Evolutionary conservation across 139 green algal species (phyloP), one percentile per base, ranked within the genome.

Genomic region (Chlorella vulgaris): DNA sequence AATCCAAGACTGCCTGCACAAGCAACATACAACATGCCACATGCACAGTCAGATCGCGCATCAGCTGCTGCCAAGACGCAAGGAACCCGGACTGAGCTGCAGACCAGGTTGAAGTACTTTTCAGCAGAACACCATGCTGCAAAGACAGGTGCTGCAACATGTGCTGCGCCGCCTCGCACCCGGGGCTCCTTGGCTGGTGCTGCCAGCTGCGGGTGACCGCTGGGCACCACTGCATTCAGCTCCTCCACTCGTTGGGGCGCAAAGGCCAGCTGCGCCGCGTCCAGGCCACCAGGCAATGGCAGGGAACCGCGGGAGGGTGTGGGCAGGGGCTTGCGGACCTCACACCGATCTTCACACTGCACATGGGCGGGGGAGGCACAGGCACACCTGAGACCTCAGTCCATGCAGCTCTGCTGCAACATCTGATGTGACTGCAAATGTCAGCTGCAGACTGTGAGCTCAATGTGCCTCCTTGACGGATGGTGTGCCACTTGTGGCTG

Each of bases 1-100:
- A 97, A 2, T 88, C 68, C 31, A 98, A 86, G 38, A 91, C 93
- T 1, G 83, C 86, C 61, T 93, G 83, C 70, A 60, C n/a, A n/a
- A n/a, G n/a, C n/a, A n/a, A 39, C 65, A 55, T 22, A 26, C 36
- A 36, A 35, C 2, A 39, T 33, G 29, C 8, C 4, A 10, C 7
- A 36, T 39, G 61, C 61, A 39, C 26, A 68, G 3, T 22, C 22
- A 28, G 26, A 33, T 33, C 7, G 26, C n/a, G n/a, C n/a, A n/a
- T n/a, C n/a, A n/a, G n/a, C n/a, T n/a, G n/a, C n/a, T n/a, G n/a
- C n/a, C n/a, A n/a, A n/a, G n/a, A n/a, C n/a, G n/a, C n/a, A n/a
- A n/a, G n/a, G n/a, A n/a, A n/a, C n/a, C n/a, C n/a, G n/a, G n/a
- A n/a, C n/a, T n/a, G n/a, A n/a, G n/a, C n/a, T n/a, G n/a, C n/a